Evolutionary conservation across 306 rosid genomes (phyloP).

Genomic region (Acacia confusa): DNA sequence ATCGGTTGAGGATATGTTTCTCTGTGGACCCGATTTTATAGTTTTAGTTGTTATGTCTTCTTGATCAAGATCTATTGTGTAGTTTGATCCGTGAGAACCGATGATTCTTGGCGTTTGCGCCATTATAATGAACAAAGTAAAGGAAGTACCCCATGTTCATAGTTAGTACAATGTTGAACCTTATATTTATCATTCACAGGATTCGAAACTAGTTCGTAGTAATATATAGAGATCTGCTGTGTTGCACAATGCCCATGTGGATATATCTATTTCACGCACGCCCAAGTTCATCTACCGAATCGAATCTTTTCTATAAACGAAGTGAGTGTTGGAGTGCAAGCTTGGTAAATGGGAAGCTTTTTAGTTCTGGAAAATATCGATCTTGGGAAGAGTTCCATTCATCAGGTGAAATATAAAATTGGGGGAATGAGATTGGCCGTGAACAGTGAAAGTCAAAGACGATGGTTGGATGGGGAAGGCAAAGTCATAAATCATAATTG

Average conservation of each 20-base stretch:
- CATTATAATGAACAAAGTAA: conserved; percentile 1
- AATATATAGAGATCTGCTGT: background rate
- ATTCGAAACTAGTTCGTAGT: conserved; percentile 13
- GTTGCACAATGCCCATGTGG: background rate
- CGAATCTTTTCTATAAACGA: background rate
- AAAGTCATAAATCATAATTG: conserved; percentile 14
- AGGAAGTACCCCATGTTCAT: background rate
- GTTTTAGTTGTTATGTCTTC: conserved; percentile 2
- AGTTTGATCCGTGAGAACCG: background rate
- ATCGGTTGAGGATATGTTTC: background rate
- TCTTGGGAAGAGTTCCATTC: background rate
- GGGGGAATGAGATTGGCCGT: background rate
- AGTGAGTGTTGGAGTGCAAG: background rate
- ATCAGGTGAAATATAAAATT: background rate
- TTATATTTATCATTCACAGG: background rate
- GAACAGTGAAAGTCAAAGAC: background rate
- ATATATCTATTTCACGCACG: background rate
- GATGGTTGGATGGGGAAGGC: background rate
- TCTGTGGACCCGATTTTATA: conserved; percentile 17
- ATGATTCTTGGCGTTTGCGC: conserved; percentile 19
- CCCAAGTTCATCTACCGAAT: background rate
- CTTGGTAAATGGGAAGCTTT: background rate
- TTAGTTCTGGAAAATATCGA: background rate
- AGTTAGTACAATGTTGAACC: background rate
- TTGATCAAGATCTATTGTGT: background rate